A percentile compares a stretch with the other conserved stretches of the same genome.
Evolutionary conservation across 2,329 filamentous ascomycete genomes (phyloP).

Genomic region (Talaromyces sp.): DNA sequence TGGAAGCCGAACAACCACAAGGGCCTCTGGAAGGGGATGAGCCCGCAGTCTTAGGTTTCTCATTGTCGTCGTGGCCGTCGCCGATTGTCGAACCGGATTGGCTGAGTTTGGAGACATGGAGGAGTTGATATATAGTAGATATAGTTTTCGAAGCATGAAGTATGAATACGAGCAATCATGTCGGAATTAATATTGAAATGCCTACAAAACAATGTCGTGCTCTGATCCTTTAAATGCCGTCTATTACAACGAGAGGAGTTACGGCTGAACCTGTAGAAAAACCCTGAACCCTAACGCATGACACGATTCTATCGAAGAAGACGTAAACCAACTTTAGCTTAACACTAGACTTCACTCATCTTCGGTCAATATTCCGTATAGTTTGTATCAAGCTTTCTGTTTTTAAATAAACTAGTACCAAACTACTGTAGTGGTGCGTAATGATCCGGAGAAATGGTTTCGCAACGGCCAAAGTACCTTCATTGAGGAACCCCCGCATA

Average conservation of each 20-base stretch:
- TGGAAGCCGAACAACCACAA: neutral
- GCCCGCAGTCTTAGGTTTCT: neutral
- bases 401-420: neutral
- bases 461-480: conserved; percentile 11
- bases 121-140: neutral
- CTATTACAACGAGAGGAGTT: neutral
- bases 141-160: neutral
- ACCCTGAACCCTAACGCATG: neutral
- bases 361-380: neutral
- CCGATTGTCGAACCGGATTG: conserved; percentile 17
- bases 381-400: neutral
- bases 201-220: neutral
- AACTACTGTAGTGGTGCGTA: neutral
- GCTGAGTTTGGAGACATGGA: conserved; percentile 17
- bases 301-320: neutral
- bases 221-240: neutral
- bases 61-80: conserved; percentile 16
- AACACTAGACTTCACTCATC: neutral
- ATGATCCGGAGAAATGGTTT: conserved; percentile 16
- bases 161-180: neutral
- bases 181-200: neutral
- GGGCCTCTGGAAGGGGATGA: neutral
- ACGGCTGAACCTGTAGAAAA: neutral
- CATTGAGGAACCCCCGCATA: neutral
- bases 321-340: neutral